Conservation (phyloP, 1,284 basidiomycete species). For the Lentinula novae-zelandiae region DNA sequence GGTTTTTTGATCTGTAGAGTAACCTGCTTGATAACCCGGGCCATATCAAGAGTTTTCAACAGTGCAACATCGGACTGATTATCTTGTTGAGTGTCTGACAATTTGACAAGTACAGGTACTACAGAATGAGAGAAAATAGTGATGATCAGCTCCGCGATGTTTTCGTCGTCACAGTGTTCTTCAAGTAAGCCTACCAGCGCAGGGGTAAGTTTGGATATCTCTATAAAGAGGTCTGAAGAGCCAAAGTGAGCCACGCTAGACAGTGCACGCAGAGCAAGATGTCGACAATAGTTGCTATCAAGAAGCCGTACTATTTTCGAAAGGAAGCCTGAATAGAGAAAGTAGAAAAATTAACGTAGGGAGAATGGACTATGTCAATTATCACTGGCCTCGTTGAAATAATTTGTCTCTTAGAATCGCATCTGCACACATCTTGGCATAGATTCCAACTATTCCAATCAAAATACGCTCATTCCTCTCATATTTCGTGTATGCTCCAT, state of each 20-base stretch:
- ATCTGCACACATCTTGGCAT: no score
- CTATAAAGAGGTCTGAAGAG: slow-evolving; percentile 41
- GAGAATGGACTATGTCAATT: no score
- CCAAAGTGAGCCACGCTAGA: slow-evolving; percentile 61
- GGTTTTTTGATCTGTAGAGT: slow-evolving; percentile 42
- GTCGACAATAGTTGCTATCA: slow-evolving; percentile 21
- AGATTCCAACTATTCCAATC: slow-evolving; percentile 43
- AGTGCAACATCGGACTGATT: slow-evolving; percentile 30
- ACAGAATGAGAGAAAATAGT: slow-evolving; percentile 52
- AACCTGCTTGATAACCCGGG: slow-evolving; percentile 39
- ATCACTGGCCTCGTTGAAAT: no score
- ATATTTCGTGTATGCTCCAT: slow-evolving; percentile 37
- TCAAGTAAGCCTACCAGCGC: slow-evolving; percentile 42
- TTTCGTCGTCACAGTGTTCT: slow-evolving; percentile 45
- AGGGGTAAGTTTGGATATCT: slow-evolving; percentile 43
- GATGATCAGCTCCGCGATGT: slow-evolving; percentile 47
- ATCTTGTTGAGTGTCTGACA: slow-evolving; percentile 28
- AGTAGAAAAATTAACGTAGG: no score
- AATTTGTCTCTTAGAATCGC: no score
- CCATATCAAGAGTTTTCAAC: slow-evolving; percentile 41
- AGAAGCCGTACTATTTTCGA: no score
- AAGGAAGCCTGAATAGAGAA: no score
- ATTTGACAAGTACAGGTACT: slow-evolving; percentile 27
- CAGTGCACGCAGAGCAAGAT: slow-evolving; percentile 52
- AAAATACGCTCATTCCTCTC: slow-evolving; percentile 35